Base-by-base conservation (phyloP, 306 rosid genomes). In the Corylus avellana region DNA sequence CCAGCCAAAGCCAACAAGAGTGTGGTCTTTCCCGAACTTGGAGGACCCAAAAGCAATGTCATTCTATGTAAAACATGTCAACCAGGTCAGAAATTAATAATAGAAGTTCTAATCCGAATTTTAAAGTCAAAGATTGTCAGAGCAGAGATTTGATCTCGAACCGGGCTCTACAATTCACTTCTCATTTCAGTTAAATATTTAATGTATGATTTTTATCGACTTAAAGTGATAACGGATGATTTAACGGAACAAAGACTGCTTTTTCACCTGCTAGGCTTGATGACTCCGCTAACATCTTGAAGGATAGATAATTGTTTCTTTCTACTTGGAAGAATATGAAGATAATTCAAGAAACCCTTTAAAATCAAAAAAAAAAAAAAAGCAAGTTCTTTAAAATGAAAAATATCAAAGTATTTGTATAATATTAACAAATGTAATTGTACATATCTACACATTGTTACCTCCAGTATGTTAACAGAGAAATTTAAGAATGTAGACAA, bases 11-110 rank as follows among this genome's bases (percentile, higher is more conserved):
- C 96, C 73, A 89, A 62, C 78, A 94, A 84, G 22, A 94, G 71
- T 12, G 98, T 88, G 50, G 97, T 92, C 87, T 92, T 94, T 37
- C 98, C 97, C 20, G 97, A 87, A 62, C 93, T 84, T 55, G 96
- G 98, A 78, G 98, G 96, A 66, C 98, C 98, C 55, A 94, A 70
- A 79, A 94, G 97, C 32, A 94, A 70, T 44, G 97, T 87, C 94
- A 94, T 87, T 78, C 88, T 73, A 27, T 84, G 80, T 12, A 74
- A 58, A 86, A 42, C 18, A 62, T 12, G 71, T 58, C n/a, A 77
- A 63, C 46, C 8, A 4, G 48, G 62, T 25, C 12, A 73, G 2
- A 44, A 64, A 39, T n/a, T 59, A 32, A 8, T 12, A 27, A 39
- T 42, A 20, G 51, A 83, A 16, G 55, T 20, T 7, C 16, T 3